Conservation (phyloP, 192 early-diverging fungal genomes). For the Ambispora gerdemannii region DNA sequence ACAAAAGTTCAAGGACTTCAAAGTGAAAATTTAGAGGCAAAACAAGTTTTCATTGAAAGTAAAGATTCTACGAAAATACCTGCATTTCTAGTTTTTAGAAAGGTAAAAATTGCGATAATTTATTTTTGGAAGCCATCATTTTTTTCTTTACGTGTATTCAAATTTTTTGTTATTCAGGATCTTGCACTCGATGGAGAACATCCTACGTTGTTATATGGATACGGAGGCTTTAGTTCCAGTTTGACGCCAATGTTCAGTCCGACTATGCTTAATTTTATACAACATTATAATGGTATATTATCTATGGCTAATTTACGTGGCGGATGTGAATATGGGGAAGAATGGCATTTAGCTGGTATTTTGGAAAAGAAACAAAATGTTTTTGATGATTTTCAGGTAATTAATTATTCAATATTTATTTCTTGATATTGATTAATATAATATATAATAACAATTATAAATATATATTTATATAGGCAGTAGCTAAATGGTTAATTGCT, state of each 20-base stretch:
- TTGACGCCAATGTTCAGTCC: constrained; percentile 46
- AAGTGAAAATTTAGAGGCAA: constrained; percentile 48
- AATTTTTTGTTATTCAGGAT: constrained; percentile 24
- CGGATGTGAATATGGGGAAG: constrained; percentile 61
- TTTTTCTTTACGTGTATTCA: neutral
- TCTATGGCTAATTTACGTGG: constrained; percentile 69
- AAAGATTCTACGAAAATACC: constrained; percentile 69
- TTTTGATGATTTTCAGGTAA: constrained; percentile 71
- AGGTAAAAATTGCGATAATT: constrained; percentile 19
- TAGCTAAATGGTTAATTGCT: constrained; percentile 58
- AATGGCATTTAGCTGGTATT: constrained; percentile 53
- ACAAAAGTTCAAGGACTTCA: constrained; percentile 53
- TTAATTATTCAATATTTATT: neutral
- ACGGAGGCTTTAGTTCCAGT: constrained; percentile 64
- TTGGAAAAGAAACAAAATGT: constrained; percentile 67
- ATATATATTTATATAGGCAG: too few species aligned
- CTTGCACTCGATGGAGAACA: constrained; percentile 50
- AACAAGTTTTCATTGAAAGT: constrained; percentile 61
- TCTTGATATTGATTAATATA: too few species aligned
- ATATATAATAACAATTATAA: too few species aligned
- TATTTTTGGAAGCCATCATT: neutral
- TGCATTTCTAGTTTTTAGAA: constrained; percentile 64
- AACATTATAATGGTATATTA: constrained; percentile 56
- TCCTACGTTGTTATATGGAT: constrained; percentile 64
- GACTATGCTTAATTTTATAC: constrained; percentile 43